Percentiles rank a stretch among this genome's conserved stretches.
Conservation (phyloP, 495 filamentous ascomycete species). For the Cryomyces minteri region DNA sequence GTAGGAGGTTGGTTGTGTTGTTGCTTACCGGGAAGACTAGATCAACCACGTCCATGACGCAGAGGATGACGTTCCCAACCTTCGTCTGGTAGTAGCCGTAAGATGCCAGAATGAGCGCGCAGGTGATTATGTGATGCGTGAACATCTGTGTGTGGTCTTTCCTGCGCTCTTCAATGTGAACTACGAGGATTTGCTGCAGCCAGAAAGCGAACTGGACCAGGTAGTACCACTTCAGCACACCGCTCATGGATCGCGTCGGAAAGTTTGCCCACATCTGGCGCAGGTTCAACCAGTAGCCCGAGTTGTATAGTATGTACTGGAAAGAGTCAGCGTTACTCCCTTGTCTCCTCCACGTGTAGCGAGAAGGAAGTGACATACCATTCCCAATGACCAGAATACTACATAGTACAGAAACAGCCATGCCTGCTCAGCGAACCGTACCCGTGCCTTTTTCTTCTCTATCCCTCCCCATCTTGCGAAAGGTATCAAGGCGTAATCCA, state of each 20-base stretch:
- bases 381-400: constrained; percentile 62
- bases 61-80: constrained; percentile 77
- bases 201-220: constrained; percentile 84
- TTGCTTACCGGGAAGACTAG: constrained; percentile 63
- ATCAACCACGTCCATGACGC: constrained; percentile 88
- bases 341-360: constrained; percentile 1
- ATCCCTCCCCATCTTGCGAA: constrained; percentile 51
- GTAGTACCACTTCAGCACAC: constrained; percentile 76
- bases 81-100: constrained; percentile 73
- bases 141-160: constrained; percentile 97
- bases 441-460: constrained; percentile 47
- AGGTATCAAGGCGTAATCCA: constrained; percentile 74
- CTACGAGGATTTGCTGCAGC: constrained; percentile 83
- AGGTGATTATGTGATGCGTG: constrained; percentile 82
- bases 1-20: not conserved
- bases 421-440: constrained; percentile 81
- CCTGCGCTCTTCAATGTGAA: constrained; percentile 81
- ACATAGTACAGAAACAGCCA: constrained; percentile 72
- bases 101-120: constrained; percentile 53
- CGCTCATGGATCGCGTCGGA: constrained; percentile 54
- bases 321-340: not conserved
- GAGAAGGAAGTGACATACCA: constrained; percentile 39
- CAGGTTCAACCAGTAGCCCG: constrained; percentile 61
- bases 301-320: constrained; percentile 66
- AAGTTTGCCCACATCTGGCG: constrained; percentile 65